Evolutionary conservation across 1,139 yeast species (phyloP).

Genomic region (Candida pseudoviswanathii): DNA sequence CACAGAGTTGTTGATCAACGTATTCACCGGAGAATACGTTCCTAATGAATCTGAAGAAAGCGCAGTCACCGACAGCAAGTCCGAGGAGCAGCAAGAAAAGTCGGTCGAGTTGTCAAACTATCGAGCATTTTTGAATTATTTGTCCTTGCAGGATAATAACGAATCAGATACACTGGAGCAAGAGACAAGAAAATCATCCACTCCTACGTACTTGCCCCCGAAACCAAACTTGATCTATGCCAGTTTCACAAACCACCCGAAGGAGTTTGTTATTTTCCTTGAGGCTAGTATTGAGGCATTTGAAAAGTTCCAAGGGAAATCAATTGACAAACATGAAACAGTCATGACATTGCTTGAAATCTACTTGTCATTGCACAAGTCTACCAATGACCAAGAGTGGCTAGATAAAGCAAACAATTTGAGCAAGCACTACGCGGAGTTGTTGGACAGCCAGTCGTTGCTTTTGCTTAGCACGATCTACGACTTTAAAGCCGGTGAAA

Average conservation of each 20-base stretch:
- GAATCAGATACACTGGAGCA: conserved; percentile 15
- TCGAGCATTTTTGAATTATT: conserved; percentile 66
- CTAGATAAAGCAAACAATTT: conserved; percentile 60
- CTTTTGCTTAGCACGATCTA: conserved; percentile 69
- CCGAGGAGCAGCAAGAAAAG: conserved; percentile 14
- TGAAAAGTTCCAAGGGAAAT: conserved; percentile 72
- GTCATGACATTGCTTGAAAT: conserved; percentile 79
- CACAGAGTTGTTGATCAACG: conserved; percentile 77
- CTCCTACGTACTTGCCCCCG: conserved; percentile 89
- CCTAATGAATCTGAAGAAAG: conserved; percentile 33
- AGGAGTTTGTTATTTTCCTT: conserved; percentile 88
- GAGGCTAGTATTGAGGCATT: conserved; percentile 89
- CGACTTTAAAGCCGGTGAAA: conserved; percentile 53
- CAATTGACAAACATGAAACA: conserved; percentile 69
- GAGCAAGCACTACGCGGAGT: conserved; percentile 40
- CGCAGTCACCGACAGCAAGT: conserved; percentile 12
- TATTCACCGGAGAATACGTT: conserved; percentile 82
- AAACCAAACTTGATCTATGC: conserved; percentile 85
- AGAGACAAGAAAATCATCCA: conserved; percentile 13
- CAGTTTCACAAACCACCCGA: conserved; percentile 79
- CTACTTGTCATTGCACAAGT: conserved; percentile 63
- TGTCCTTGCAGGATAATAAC: conserved; percentile 36
- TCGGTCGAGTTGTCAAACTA: conserved; percentile 58
- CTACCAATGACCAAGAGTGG: conserved; percentile 53
- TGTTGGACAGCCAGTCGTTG: conserved; percentile 61